Evolutionary conservation across 768 basidiomycete genomes (phyloP).

Genomic region (Rhodotorula kratochvilovae): DNA sequence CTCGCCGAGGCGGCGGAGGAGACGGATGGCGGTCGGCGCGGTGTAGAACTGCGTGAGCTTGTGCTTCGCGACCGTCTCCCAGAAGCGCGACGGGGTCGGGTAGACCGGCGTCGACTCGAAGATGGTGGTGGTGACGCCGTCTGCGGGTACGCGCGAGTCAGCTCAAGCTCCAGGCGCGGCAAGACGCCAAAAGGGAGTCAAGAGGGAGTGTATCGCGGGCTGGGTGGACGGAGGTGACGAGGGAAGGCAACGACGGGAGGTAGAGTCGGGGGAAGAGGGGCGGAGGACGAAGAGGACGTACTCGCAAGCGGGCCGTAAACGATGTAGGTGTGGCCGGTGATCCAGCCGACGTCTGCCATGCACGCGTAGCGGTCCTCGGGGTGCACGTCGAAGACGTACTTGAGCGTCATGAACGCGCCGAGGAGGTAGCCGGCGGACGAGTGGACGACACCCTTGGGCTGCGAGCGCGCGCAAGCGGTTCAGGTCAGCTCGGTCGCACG

Average conservation of each 20-base stretch:
- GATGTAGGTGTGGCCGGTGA: slow-evolving; percentile 75
- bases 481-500: slow-evolving; percentile 58
- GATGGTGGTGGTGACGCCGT: slow-evolving; percentile 56
- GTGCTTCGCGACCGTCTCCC: slow-evolving; percentile 90
- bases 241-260: too few species aligned
- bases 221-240: too few species aligned
- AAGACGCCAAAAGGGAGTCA: not conserved
- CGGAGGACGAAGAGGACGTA: not conserved
- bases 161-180: slow-evolving; percentile 38
- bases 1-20: slow-evolving; percentile 76
- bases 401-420: slow-evolving; percentile 82
- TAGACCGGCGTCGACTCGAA: slow-evolving; percentile 97
- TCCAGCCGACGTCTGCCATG: slow-evolving; percentile 99
- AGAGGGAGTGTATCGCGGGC: too few species aligned
- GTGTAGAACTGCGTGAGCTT: slow-evolving; percentile 92
- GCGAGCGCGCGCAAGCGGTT: slow-evolving; percentile 54
- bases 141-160: not conserved
- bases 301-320: slow-evolving; percentile 83
- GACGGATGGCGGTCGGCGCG: slow-evolving; percentile 88
- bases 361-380: slow-evolving; percentile 93
- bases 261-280: not conserved
- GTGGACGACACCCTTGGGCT: slow-evolving; percentile 87
- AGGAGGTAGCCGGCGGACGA: slow-evolving; percentile 67
- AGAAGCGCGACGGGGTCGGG: slow-evolving; percentile 92
- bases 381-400: slow-evolving; percentile 97